These are phyloP conservation scores for Primulina huaijiensis DNA, from an alignment of 257 asterid species.

Conservation along the genomic window DNA sequence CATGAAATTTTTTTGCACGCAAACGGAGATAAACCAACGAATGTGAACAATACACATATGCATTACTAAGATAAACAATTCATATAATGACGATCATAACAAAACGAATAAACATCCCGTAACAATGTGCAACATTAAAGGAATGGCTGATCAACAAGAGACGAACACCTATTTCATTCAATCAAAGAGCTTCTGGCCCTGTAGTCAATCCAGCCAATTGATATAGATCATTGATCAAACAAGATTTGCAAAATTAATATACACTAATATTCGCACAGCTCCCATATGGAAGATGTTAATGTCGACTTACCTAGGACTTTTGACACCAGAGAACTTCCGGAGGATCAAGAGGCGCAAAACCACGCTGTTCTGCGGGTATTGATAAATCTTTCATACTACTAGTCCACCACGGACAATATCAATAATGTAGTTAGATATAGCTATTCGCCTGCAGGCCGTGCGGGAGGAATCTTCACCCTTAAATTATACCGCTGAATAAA, in stretches of 20 bases:
- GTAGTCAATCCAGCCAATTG: conserved; percentile 10
- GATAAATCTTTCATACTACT: conserved; percentile 26
- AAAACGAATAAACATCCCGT: background rate
- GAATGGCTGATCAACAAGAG: background rate
- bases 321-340: conserved; percentile 25
- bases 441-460: conserved; percentile 22
- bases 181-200: conserved; percentile 8
- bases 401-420: conserved; percentile 46
- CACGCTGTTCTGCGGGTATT: conserved; percentile 27
- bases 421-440: conserved; percentile 26
- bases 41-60: background rate
- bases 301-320: conserved; percentile 52
- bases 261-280: background rate
- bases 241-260: conserved; percentile 3
- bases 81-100: conserved; percentile 6
- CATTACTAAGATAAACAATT: background rate
- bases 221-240: background rate
- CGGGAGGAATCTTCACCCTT: conserved; percentile 41
- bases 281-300: background rate
- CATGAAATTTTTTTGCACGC: background rate
- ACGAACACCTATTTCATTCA: background rate
- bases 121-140: background rate
- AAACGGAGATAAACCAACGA: background rate
- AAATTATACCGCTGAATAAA: conserved; percentile 10
- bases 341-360: conserved; percentile 5